Evolutionary conservation across 2,329 filamentous ascomycete genomes (phyloP).

Genomic region (Pestalotiopsis fici): DNA sequence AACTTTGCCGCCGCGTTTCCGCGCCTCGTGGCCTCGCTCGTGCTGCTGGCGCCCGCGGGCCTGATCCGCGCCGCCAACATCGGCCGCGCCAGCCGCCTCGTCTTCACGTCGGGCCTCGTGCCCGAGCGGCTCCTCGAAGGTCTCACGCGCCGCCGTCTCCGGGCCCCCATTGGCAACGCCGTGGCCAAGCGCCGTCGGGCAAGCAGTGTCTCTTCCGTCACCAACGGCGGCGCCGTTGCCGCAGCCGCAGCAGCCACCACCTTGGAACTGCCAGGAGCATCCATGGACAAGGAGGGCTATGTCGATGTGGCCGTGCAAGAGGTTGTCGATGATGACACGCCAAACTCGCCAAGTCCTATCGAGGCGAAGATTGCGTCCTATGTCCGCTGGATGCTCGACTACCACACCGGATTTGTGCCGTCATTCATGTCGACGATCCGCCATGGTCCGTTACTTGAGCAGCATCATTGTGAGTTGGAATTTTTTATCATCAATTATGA

Average conservation of each 20-base stretch:
- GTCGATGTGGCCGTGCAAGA: slow-evolving; percentile 45
- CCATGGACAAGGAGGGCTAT: slow-evolving; percentile 29
- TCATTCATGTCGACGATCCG: slow-evolving; percentile 61
- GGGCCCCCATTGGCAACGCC: slow-evolving; percentile 47
- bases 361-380: slow-evolving; percentile 49
- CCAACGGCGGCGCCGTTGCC: slow-evolving; percentile 10
- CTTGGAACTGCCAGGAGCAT: not conserved
- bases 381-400: slow-evolving; percentile 58
- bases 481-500: not conserved
- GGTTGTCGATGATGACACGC: slow-evolving; percentile 23
- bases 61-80: slow-evolving; percentile 63
- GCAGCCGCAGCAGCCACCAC: too few species aligned
- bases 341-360: slow-evolving; percentile 24
- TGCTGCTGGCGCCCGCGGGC: slow-evolving; percentile 79
- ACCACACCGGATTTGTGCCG: slow-evolving; percentile 59
- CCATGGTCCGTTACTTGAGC: slow-evolving; percentile 53
- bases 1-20: slow-evolving; percentile 76
- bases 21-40: slow-evolving; percentile 65
- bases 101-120: slow-evolving; percentile 57
- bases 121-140: slow-evolving; percentile 52
- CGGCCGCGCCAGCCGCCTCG: slow-evolving; percentile 45
- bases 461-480: slow-evolving; percentile 31
- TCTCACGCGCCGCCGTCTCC: slow-evolving; percentile 49
- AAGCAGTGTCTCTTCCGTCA: slow-evolving; percentile 7
- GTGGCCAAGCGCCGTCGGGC: slow-evolving; percentile 25